Evolutionary conservation across 2,329 filamentous ascomycete genomes (phyloP).

Genomic region (Clathrospora elynae): DNA sequence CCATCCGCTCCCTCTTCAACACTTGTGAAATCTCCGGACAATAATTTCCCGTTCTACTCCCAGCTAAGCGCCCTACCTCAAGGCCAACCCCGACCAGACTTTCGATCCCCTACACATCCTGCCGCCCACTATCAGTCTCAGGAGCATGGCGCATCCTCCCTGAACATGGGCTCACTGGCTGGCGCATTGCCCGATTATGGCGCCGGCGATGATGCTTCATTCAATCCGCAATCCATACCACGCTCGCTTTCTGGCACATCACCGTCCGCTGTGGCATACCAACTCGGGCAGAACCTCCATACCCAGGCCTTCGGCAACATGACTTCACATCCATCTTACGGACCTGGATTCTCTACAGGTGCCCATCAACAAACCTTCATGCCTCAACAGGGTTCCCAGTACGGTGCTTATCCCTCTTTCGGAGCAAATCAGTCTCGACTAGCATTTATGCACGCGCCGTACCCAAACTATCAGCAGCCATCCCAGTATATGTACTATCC

Average conservation of each 20-base stretch:
- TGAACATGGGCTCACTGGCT: constrained; percentile 48
- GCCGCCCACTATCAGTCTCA: constrained; percentile 32
- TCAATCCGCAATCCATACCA: constrained; percentile 32
- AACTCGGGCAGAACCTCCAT: constrained; percentile 48
- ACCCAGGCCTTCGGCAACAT: constrained; percentile 32
- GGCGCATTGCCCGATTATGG: constrained; percentile 46
- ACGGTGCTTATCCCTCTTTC: constrained; percentile 31
- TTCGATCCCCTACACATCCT: constrained; percentile 34
- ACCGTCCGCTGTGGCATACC: constrained; percentile 49
- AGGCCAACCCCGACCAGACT: constrained; percentile 35
- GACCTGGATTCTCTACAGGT: constrained; percentile 30
- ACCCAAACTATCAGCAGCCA: constrained; percentile 39
- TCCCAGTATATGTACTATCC: constrained; percentile 47
- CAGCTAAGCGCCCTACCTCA: constrained; percentile 44
- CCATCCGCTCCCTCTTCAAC: constrained; percentile 22
- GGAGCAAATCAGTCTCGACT: constrained; percentile 34
- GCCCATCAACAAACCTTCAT: constrained; percentile 40
- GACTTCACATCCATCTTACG: constrained; percentile 34
- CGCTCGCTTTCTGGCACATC: constrained; percentile 47
- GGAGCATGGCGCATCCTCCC: constrained; percentile 31
- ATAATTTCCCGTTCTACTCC: constrained; percentile 44
- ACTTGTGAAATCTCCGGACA: constrained; percentile 29
- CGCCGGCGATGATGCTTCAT: constrained; percentile 24
- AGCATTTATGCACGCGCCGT: constrained; percentile 32
- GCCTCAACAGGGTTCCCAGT: constrained; percentile 32